A percentile compares a stretch with the other conserved stretches of the same genome.
Conservation (phyloP, 306 rosid species). For the Mucuna pruriens region DNA sequence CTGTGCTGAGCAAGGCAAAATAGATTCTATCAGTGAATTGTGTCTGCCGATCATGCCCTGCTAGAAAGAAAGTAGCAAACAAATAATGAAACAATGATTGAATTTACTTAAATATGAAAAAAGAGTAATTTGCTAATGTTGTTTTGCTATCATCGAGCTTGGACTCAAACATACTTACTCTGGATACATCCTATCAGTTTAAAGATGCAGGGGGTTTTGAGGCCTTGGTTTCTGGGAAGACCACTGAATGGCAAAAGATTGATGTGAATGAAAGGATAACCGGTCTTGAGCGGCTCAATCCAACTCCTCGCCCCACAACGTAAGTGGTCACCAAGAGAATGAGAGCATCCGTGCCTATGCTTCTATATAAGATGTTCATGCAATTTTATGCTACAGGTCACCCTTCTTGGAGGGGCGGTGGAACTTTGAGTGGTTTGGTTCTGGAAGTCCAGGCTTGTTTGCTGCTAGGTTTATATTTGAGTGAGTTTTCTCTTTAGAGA, state of each 20-base stretch:
- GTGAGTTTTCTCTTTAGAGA: conserved; percentile 58
- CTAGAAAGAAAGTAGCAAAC: background rate
- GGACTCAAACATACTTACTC: conserved; percentile 35
- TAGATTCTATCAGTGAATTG: background rate
- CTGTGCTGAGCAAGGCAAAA: background rate
- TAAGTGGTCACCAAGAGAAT: no score
- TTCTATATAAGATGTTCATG: conserved; percentile 47
- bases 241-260: conserved; percentile 73
- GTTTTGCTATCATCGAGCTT: conserved; percentile 5
- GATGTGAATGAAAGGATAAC: conserved; percentile 97
- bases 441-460: conserved; percentile 78
- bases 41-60: background rate
- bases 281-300: conserved; percentile 93
- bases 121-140: background rate
- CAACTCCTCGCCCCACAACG: conserved; percentile 97
- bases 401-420: conserved; percentile 94
- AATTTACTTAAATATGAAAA: background rate
- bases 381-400: conserved; percentile 72
- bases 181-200: conserved; percentile 63
- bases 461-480: conserved; percentile 72
- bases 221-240: conserved; percentile 86
- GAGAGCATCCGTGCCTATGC: background rate
- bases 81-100: background rate
- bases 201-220: conserved; percentile 95
- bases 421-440: conserved; percentile 97